Evolutionary conservation across 2,329 filamentous ascomycete genomes (phyloP).

Genomic region (Sporothrix curviconia): DNA sequence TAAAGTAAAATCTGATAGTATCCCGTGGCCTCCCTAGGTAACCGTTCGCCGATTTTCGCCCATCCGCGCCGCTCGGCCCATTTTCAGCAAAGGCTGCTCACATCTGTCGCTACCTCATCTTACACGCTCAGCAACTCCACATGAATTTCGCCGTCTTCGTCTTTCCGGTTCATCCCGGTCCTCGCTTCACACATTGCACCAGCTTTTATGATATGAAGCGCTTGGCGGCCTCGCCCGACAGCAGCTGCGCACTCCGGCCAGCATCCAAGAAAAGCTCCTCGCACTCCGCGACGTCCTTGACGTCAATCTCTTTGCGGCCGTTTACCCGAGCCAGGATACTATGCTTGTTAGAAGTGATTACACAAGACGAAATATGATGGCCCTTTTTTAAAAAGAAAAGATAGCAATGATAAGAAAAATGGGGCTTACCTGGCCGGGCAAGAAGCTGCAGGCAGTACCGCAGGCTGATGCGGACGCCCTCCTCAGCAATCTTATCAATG

Average conservation of each 20-base stretch:
- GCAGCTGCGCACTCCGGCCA: conserved; percentile 65
- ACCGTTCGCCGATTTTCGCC: conserved; percentile 8
- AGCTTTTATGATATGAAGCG: conserved; percentile 55
- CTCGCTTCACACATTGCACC: too few relatives aligned
- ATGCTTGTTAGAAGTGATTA: conserved; percentile 15
- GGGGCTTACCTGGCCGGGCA: conserved; percentile 60
- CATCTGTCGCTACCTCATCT: not conserved
- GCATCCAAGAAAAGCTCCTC: conserved; percentile 81
- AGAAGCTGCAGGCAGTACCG: conserved; percentile 90
- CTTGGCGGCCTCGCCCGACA: conserved; percentile 54
- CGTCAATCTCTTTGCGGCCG: conserved; percentile 68
- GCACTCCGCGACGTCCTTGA: conserved; percentile 72
- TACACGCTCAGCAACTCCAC: not conserved
- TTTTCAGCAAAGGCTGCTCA: too few relatives aligned
- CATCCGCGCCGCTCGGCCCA: too few relatives aligned
- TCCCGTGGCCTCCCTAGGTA: not conserved
- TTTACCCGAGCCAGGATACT: conserved; percentile 84
- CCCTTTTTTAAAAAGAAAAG: too few relatives aligned
- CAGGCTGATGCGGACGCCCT: conserved; percentile 83
- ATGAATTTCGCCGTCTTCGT: too few relatives aligned
- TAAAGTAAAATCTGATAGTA: not conserved
- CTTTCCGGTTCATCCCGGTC: not conserved
- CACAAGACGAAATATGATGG: not conserved
- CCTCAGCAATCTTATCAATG: conserved; percentile 76
- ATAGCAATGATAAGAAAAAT: not conserved